Base-by-base conservation (phyloP, 2,329 filamentous ascomycete genomes). In the Fusarium newnesense region DNA sequence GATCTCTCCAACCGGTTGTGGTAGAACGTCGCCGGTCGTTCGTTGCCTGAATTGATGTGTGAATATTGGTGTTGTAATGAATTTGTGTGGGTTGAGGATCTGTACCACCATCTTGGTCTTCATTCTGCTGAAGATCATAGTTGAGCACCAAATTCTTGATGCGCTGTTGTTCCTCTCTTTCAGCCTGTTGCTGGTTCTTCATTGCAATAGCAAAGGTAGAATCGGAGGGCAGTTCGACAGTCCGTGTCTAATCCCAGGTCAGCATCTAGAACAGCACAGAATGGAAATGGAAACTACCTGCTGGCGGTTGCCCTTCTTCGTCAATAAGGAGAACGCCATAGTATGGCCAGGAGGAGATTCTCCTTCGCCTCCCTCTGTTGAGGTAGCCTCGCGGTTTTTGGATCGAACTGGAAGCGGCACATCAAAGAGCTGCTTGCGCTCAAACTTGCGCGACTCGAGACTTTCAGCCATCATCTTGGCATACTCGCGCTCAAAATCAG, bases 391-490 rank as follows among this genome's bases (percentile, higher is more conserved):
- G 34, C 93, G 92, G 56, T 85, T 86, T 81, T 91, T 91, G 32
- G 88, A 81, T 63, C 94, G 93, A 84, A 99, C 95, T 1, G 96
- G 96, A n/a, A 99, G 85, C 3, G 97, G 95, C n/a, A 98, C 94
- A 80, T 99, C 97, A 79, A 99, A 98, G 58, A 96, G 88, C 34
- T 94, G 91, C 83, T 97, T 98, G 70, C 96, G 93, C 79, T 99
- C 96, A 76, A 97, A 97, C 78, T 97, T 98, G 76, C 96, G 91
- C 9, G 96, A 97, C 76, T 99, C 96, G 77, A 97, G 85, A 84
- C 96, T 98, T 82, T 99, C 96, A 57, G 95, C 90, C 96, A 99
- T 98, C 90, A 99, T 93, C 83, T 97, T 98, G 42, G 96, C 95
- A 81, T 97, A 96, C 83, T 98, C 96, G 77, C 96, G 94, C 80